Conservation (phyloP, 129 eudicot genomes). For the Ambrosia artemisiifolia region DNA sequence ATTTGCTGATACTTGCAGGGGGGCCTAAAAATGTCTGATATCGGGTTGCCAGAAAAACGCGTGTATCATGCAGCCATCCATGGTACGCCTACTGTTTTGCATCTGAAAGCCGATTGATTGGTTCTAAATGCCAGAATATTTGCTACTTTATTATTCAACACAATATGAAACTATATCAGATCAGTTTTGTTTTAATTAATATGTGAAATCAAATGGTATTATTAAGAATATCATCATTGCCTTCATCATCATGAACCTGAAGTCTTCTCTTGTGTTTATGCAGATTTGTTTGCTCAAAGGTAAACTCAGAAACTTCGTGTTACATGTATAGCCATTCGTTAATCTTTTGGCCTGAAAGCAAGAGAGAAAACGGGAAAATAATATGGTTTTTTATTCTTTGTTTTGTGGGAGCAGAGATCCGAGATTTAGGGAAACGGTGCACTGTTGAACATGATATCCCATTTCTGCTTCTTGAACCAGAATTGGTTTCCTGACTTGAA, state of each 20-base stretch:
- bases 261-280: conserved; percentile 69
- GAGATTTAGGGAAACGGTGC: conserved; percentile 6
- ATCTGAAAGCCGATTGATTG: conserved; percentile 73
- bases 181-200: background rate
- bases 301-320: conserved; percentile 27
- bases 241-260: conserved; percentile 39
- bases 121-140: conserved; percentile 32
- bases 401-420: conserved; percentile 4
- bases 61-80: conserved; percentile 82
- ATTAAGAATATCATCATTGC: background rate
- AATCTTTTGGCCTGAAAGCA: conserved; percentile 20
- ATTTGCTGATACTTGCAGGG: conserved; percentile 56
- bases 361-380: conserved; percentile 9
- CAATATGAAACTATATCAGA: background rate
- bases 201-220: background rate
- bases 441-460: conserved; percentile 21
- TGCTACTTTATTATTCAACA: too few relatives aligned
- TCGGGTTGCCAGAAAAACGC: conserved; percentile 92
- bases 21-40: conserved; percentile 65
- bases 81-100: conserved; percentile 75
- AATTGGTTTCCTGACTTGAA: conserved; percentile 1
- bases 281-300: conserved; percentile 64
- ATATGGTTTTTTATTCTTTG: conserved; percentile 17
- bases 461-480: conserved; percentile 6
- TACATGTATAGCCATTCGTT: conserved; percentile 36